phyloP scores from a whole-genome alignment of 78 protist species.

The Dictyostelium firmibasis region DNA sequence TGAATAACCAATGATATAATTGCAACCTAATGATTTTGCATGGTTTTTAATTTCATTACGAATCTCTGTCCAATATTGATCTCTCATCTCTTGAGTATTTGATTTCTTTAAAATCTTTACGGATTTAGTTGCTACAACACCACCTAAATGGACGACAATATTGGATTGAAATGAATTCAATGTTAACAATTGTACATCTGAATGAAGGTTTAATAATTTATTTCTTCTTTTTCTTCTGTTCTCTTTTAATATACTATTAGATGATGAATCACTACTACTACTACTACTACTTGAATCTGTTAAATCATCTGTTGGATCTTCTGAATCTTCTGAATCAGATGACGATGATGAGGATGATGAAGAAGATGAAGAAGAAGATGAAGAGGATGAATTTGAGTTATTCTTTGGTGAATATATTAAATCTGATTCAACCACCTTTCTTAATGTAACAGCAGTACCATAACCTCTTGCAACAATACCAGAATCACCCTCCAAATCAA shows the following conservation, averaged over 20 bases:
- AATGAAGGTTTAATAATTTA: background rate
- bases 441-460: conserved; percentile 92
- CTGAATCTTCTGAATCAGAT: background rate
- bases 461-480: conserved; percentile 94
- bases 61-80: conserved; percentile 94
- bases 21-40: conserved; percentile 87
- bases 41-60: conserved; percentile 90
- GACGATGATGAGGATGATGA: background rate
- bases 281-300: background rate
- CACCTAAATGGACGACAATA: conserved; percentile 64
- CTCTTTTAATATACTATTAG: background rate
- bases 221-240: background rate
- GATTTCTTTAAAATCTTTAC: conserved; percentile 75
- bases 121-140: conserved; percentile 59
- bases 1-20: conserved; percentile 89
- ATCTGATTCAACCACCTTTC: conserved; percentile 58
- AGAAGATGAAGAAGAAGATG: conserved; percentile 6
- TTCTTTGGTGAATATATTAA: conserved; percentile 51
- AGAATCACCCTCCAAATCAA: conserved; percentile 91
- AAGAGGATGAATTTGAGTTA: background rate
- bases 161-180: conserved; percentile 47
- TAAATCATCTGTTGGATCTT: background rate
- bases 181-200: conserved; percentile 66
- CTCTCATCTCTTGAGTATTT: conserved; percentile 68
- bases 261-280: background rate